A percentile compares a stretch with the other conserved stretches of the same genome.
Evolutionary conservation across 768 basidiomycete species (phyloP).

Genomic region (Dendrothele bispora): DNA sequence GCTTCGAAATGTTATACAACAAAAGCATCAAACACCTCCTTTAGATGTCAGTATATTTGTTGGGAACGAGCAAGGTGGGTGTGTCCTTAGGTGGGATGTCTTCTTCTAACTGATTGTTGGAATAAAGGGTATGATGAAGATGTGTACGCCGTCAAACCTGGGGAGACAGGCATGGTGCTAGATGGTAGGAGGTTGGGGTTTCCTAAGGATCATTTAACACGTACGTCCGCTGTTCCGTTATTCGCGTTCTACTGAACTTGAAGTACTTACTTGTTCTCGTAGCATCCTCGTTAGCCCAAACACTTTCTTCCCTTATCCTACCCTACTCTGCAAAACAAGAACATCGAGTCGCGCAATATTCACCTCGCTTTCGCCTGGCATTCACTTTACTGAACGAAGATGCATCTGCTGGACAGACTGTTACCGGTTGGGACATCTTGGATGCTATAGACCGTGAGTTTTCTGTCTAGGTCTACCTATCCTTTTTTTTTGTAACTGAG

Average conservation of each 20-base stretch:
- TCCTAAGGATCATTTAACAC: slow-evolving; percentile 21
- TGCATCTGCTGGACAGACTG: slow-evolving; percentile 58
- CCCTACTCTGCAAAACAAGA: slow-evolving; percentile 38
- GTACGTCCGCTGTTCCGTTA: slow-evolving; percentile 13
- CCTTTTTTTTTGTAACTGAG: background rate
- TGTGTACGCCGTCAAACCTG: background rate
- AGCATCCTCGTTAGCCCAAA: slow-evolving; percentile 30
- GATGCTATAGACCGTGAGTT: slow-evolving; percentile 59
- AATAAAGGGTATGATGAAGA: slow-evolving; percentile 5
- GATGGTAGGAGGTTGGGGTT: slow-evolving; percentile 28
- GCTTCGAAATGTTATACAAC: background rate
- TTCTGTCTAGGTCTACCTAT: background rate
- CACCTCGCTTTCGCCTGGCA: slow-evolving; percentile 81
- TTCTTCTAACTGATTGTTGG: background rate
- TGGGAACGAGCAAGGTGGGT: slow-evolving; percentile 1
- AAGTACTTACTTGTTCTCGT: too few relatives aligned
- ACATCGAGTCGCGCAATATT: slow-evolving; percentile 68
- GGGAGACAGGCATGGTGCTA: slow-evolving; percentile 8
- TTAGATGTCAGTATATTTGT: background rate
- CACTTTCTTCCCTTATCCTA: slow-evolving; percentile 37
- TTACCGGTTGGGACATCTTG: slow-evolving; percentile 73
- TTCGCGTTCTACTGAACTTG: slow-evolving; percentile 6
- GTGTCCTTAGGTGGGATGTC: background rate
- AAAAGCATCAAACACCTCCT: background rate
- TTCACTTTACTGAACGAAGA: slow-evolving; percentile 95